These are phyloP conservation scores for Pholiota conissans DNA, from an alignment of 768 basidiomycete species.

Conservation along the genomic window DNA sequence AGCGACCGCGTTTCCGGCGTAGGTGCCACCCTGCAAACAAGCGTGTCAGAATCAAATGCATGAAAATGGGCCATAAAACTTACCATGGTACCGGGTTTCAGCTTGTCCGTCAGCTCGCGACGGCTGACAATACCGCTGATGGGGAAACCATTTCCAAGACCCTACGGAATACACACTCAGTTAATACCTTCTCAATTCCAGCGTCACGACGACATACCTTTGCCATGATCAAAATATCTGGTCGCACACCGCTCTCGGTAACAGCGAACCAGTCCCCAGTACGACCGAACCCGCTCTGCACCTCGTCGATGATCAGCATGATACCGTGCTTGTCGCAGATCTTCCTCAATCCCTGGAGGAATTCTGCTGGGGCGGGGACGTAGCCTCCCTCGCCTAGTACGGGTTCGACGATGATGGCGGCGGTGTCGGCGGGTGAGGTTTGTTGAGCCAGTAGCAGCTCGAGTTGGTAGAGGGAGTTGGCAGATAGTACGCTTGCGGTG, in stretches of 20 bases:
- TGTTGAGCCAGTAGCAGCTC: constrained; percentile 78
- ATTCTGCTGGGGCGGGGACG: constrained; percentile 81
- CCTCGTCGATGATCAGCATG: constrained; percentile 82
- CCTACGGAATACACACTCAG: constrained; percentile 41
- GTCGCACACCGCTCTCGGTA: constrained; percentile 80
- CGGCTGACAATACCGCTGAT: constrained; percentile 82
- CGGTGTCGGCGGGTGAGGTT: constrained; percentile 80
- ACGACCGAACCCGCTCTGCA: constrained; percentile 88
- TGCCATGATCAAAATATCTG: constrained; percentile 88
- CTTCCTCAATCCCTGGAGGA: constrained; percentile 74
- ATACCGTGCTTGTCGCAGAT: constrained; percentile 90
- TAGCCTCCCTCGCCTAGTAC: constrained; percentile 96
- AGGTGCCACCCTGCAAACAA: constrained; percentile 73
- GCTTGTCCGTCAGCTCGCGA: constrained; percentile 77
- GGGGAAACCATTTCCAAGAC: constrained; percentile 92
- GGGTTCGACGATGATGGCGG: constrained; percentile 92
- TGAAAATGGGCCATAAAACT: constrained; percentile 10
- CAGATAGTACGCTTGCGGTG: constrained; percentile 54
- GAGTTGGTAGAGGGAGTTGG: constrained; percentile 75
- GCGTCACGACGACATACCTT: constrained; percentile 50
- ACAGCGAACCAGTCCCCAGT: constrained; percentile 84
- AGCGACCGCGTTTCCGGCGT: constrained; percentile 88
- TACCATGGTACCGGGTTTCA: constrained; percentile 81
- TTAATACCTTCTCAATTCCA: neutral
- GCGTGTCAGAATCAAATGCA: neutral